Base-by-base conservation (phyloP, 495 filamentous ascomycete species). In the Podospora appendiculata region DNA sequence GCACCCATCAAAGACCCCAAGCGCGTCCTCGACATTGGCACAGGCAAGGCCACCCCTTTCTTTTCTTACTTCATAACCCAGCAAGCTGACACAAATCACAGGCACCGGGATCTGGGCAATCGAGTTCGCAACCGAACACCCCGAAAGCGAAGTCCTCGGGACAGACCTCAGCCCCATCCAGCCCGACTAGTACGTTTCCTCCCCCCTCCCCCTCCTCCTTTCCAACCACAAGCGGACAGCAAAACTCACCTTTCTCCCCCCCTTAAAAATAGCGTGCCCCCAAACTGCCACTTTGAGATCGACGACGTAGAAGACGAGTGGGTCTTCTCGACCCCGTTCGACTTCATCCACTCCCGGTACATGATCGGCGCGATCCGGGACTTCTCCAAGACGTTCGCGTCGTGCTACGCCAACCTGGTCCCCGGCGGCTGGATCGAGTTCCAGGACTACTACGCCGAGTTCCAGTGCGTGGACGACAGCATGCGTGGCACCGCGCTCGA, bases 361-460 rank as follows among this genome's bases (percentile, higher is more conserved):
- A 57, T 82, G 55, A 69, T 62, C 14, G 75, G 18, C 60, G 67
- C 14, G 70, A 78, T 51, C 13, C 63, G 54, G 12, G 74, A 80
- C 59, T 79, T 75, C 72, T 50, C 41, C 13, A 47, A 34, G 7
- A 42, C 69, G 7, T 62, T 63, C 14, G 33, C 45, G 17, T 51
- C 58, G 6, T 52, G 55, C 18, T 66, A 57, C 60, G 60, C 44
- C 44, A 71, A 80, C 54, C 57, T 80, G 0, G 69, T 70, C 33
- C 78, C 79, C 0, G 79, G 79, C 0, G 79, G 77, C 0, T 82
- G 74, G 72, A 54, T 78, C 34, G 79, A 82, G 57, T 59, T 77
- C n/a, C 72, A 78, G 57, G 79, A 82, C 51, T 80, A 58, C 56
- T 57, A 72, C 50, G 73, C 76, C 17, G 58, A 66, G 33, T 60